A percentile compares a stretch with the other conserved stretches of the same genome.
These are phyloP conservation scores for Hyphopichia burtonii DNA, from an alignment of 1,139 yeast species.

Conservation along the genomic window DNA sequence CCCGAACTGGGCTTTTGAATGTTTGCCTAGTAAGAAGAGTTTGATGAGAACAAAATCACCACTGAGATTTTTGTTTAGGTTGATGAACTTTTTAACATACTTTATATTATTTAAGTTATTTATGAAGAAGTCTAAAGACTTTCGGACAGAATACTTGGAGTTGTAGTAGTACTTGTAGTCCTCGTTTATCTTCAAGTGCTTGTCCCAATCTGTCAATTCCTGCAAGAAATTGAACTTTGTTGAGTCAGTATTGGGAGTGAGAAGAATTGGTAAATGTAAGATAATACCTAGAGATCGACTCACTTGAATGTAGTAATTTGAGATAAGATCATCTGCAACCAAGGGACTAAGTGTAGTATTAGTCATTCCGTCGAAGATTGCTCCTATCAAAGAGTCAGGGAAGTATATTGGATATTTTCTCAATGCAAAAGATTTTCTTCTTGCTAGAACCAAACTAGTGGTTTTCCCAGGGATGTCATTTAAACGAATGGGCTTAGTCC, in stretches of 20 bases:
- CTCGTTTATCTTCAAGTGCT: slow-evolving; percentile 2
- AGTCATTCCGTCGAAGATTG: slow-evolving; percentile 13
- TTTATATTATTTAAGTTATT: background rate
- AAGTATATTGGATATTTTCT: slow-evolving; percentile 23
- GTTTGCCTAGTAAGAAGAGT: slow-evolving; percentile 1
- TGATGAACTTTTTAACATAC: background rate
- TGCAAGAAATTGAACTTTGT: background rate
- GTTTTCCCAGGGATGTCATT: background rate
- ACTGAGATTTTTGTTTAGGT: background rate
- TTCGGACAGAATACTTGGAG: background rate
- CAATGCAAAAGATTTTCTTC: slow-evolving; percentile 23
- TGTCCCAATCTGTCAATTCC: slow-evolving; percentile 2
- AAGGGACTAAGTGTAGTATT: slow-evolving; percentile 1
- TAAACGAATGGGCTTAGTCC: slow-evolving; percentile 18
- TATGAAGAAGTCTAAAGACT: slow-evolving; percentile 1
- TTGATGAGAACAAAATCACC: slow-evolving; percentile 3
- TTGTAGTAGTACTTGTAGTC: slow-evolving; percentile 1
- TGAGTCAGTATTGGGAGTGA: slow-evolving; percentile 4
- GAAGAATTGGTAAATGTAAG: slow-evolving; percentile 2
- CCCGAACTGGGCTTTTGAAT: background rate
- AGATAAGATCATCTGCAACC: slow-evolving; percentile 2
- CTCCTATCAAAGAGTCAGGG: slow-evolving; percentile 28
- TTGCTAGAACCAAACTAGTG: slow-evolving; percentile 15
- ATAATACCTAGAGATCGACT: background rate
- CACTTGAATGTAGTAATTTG: slow-evolving; percentile 3